Conservation (phyloP, 169 alveolate species). For the Plasmodium chabaudi region DNA sequence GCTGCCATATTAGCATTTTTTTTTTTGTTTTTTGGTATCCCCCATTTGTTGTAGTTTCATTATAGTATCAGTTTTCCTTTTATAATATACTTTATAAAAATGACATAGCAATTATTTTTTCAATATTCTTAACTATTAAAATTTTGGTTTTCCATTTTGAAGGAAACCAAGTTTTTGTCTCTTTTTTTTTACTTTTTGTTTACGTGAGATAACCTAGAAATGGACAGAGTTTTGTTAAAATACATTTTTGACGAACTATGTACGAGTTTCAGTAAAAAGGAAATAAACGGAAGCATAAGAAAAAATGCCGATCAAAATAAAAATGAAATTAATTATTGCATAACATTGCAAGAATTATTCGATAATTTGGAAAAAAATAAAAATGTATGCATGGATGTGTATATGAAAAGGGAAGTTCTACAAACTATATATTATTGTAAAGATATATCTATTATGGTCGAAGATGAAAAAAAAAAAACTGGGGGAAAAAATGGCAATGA, state of each 20-base stretch:
- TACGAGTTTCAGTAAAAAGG: constrained; percentile 54
- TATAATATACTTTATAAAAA: no score
- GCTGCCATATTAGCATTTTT: no score
- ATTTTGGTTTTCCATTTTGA: no score
- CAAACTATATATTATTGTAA: constrained; percentile 31
- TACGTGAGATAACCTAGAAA: constrained; percentile 1
- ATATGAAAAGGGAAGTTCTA: constrained; percentile 66
- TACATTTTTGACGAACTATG: constrained; percentile 58
- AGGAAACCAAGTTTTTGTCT: background rate
- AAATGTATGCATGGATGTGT: constrained; percentile 52
- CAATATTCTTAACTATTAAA: no score
- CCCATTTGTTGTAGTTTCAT: no score
- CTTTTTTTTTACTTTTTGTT: background rate
- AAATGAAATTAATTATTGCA: constrained; percentile 24
- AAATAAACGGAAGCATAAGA: constrained; percentile 5
- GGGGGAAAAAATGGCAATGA: constrained; percentile 30
- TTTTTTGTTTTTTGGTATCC: no score
- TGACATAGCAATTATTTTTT: no score
- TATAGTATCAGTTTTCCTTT: no score
- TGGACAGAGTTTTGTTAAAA: constrained; percentile 42
- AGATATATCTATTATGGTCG: constrained; percentile 41
- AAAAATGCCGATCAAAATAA: constrained; percentile 22
- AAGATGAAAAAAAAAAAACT: background rate
- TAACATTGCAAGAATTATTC: constrained; percentile 59
- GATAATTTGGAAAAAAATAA: constrained; percentile 55